A percentile compares a stretch with the other conserved stretches of the same genome.
Conservation (phyloP, 176 grass and related monocot species). For the Ensete ventricosum region DNA sequence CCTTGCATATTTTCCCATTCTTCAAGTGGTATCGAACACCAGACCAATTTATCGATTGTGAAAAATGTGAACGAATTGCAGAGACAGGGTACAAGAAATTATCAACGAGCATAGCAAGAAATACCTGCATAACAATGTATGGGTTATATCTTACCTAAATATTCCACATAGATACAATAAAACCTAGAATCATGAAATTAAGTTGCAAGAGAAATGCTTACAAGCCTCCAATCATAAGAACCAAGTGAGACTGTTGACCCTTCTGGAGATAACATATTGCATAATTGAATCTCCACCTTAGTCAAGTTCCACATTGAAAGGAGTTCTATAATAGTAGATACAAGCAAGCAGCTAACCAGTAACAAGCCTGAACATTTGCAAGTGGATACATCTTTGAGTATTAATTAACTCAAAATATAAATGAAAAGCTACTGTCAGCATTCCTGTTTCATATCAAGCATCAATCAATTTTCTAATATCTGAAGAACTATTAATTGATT, state of each 20-base stretch:
- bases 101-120: slow-evolving; percentile 83
- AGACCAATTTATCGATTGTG: slow-evolving; percentile 98
- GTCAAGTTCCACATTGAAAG: slow-evolving; percentile 99
- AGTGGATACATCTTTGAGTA: too few relatives aligned
- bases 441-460: background rate
- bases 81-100: slow-evolving; percentile 94
- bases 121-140: slow-evolving; percentile 40
- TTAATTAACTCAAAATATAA: too few relatives aligned
- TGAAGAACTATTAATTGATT: background rate
- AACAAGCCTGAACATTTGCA: slow-evolving; percentile 47
- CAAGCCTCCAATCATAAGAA: slow-evolving; percentile 94
- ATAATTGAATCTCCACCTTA: slow-evolving; percentile 88
- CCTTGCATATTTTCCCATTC: slow-evolving; percentile 95
- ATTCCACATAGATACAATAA: background rate
- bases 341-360: slow-evolving; percentile 55
- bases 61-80: slow-evolving; percentile 75
- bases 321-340: slow-evolving; percentile 83
- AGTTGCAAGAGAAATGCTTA: slow-evolving; percentile 38
- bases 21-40: slow-evolving; percentile 91
- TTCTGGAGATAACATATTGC: slow-evolving; percentile 95
- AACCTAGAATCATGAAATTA: background rate
- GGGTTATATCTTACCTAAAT: background rate
- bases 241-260: slow-evolving; percentile 61
- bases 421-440: too few relatives aligned
- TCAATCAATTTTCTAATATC: background rate